Conservation (phyloP, 2,329 filamentous ascomycete genomes). For the Cladophialophora chaetospira region DNA sequence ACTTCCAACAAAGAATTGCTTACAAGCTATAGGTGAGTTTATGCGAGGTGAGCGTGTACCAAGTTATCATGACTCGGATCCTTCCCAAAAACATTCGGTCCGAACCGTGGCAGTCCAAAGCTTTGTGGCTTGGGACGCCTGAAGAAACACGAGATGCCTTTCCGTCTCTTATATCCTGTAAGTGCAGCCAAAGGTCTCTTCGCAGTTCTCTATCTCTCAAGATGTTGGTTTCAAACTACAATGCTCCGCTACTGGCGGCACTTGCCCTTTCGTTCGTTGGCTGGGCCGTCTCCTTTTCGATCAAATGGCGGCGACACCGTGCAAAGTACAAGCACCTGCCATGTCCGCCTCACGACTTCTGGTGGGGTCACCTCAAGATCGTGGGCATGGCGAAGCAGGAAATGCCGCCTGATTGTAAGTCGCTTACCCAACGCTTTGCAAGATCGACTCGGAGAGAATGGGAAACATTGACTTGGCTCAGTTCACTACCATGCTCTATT, state of each 20-base stretch:
- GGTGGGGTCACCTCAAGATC: conserved; percentile 16
- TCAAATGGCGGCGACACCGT: conserved; percentile 6
- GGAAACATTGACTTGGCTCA: background rate
- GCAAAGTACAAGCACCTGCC: conserved; percentile 8
- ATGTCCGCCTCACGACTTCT: conserved; percentile 16
- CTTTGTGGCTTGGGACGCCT: too few relatives aligned
- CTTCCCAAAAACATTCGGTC: too few relatives aligned
- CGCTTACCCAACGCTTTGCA: too few relatives aligned
- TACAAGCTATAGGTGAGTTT: too few relatives aligned
- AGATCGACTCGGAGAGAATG: background rate
- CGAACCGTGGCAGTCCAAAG: too few relatives aligned
- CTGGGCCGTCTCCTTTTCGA: background rate
- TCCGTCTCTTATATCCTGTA: too few relatives aligned
- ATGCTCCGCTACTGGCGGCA: background rate
- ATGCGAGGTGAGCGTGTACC: too few relatives aligned
- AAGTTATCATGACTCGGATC: too few relatives aligned
- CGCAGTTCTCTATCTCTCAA: background rate
- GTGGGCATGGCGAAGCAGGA: conserved; percentile 4
- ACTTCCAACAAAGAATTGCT: too few relatives aligned
- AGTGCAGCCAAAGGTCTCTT: background rate
- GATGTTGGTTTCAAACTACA: conserved; percentile 2
- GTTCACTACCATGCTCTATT: conserved; percentile 4
- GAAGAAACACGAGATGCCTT: too few relatives aligned
- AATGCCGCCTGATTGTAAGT: conserved; percentile 7
- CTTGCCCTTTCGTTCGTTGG: background rate